Evolutionary conservation across 306 rosid genomes (phyloP), one percentile per base, ranked within the genome.

Genomic region (Trifolium repens): DNA sequence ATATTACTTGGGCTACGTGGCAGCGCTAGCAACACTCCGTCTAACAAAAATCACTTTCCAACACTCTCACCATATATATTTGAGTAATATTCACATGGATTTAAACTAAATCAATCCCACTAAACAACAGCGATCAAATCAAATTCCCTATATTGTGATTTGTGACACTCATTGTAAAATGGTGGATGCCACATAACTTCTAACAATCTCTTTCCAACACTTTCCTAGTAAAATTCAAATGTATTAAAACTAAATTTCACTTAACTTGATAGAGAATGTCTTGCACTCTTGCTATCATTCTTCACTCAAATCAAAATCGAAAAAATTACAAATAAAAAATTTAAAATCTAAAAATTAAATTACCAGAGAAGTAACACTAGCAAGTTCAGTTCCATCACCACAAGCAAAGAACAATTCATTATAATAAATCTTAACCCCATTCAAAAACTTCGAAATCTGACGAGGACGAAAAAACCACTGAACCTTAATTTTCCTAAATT

Each of bases 391-490:
- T 47, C 96, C 96, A 13, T 77, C 84, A n/a, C 98, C 98, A 1
- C 84, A 83, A 5, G 96, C 94, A 60, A 93, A 72, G 63, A 93
- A 89, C 61, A 93, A 76, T 67, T 93, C 96, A 13, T 87, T 79
- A n/a, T 77, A 70, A n/a, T 50, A 54, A 13, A 61, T 17, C 57
- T 83, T 78, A 73, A 50, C 84, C 15, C 64, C 82, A 12, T 69
- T 69, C 49, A 86, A 58, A 81, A 69, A 89, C 16, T 72, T 77
- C 0, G 5, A 80, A 75, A 90, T 87, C 80, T 93, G 96, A 7
- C 67, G n/a, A 7, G 90, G 91, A 14, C 85, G 92, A 63, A 91
- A 89, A 53, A 89, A 91, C 98, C 98, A 91, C 6, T 88, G 82
- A 67, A 91, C 74, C 78, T 89, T 88, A 19, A 91, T 87, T 73